Percentiles rank a stretch among this genome's conserved stretches.
Evolutionary conservation across 768 basidiomycete genomes (phyloP).

Genomic region (Calocybe cyanea): DNA sequence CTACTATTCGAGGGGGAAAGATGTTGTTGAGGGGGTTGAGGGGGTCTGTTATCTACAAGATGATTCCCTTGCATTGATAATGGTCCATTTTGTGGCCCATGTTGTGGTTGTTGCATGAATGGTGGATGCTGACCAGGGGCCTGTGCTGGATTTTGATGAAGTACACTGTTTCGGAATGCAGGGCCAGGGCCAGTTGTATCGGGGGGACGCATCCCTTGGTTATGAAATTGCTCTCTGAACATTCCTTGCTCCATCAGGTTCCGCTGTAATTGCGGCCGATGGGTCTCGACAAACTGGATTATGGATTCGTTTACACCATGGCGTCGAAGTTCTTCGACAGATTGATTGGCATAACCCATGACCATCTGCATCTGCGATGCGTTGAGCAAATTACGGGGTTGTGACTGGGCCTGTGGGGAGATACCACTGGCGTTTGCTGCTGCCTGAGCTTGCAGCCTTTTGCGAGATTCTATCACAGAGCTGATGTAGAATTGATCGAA

Average conservation of each 20-base stretch:
- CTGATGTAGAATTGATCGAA: slow-evolving; percentile 57
- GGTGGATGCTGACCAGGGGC: slow-evolving; percentile 4
- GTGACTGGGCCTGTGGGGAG: slow-evolving; percentile 1
- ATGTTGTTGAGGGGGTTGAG: slow-evolving; percentile 15
- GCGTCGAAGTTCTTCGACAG: slow-evolving; percentile 48
- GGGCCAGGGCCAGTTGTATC: slow-evolving; percentile 5
- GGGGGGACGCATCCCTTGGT: slow-evolving; percentile 16
- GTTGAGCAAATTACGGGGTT: slow-evolving; percentile 15
- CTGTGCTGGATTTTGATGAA: slow-evolving; percentile 2
- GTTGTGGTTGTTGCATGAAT: slow-evolving; percentile 6
- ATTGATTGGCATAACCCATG: slow-evolving; percentile 42
- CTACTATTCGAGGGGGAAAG: slow-evolving; percentile 9
- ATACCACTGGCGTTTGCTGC: slow-evolving; percentile 3
- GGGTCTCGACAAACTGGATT: slow-evolving; percentile 53
- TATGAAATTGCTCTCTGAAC: slow-evolving; percentile 30
- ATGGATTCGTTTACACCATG: slow-evolving; percentile 45
- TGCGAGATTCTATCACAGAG: slow-evolving; percentile 33
- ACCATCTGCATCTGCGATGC: slow-evolving; percentile 39
- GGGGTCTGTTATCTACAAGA: slow-evolving; percentile 16
- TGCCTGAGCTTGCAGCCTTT: slow-evolving; percentile 20
- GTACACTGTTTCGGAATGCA: slow-evolving; percentile 5
- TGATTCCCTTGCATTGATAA: slow-evolving; percentile 12
- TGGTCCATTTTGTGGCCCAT: slow-evolving; percentile 3
- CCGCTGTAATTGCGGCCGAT: slow-evolving; percentile 47
- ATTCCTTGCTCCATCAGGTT: slow-evolving; percentile 31